A percentile compares a stretch with the other conserved stretches of the same genome.
phyloP scores from a whole-genome alignment of 2,329 filamentous ascomycete genomes.

The Fusarium odoratissimum region DNA sequence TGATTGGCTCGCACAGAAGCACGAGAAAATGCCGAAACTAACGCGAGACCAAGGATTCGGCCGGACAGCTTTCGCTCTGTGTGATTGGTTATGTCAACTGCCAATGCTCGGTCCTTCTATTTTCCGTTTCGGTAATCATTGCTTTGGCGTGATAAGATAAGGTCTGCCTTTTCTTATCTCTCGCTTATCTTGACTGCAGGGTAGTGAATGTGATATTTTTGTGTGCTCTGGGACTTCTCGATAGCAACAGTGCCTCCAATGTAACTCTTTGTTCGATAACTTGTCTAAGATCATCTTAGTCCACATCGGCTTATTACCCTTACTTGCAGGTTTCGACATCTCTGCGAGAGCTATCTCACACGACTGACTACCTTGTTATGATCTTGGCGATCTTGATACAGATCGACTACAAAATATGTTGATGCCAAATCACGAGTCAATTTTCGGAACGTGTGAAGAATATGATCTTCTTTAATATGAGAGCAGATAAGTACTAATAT shows the following conservation, averaged over 20 bases:
- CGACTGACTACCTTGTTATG: no score
- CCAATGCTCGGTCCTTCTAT: not conserved
- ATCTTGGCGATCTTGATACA: fast-evolving
- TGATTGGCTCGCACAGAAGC: slow-evolving; percentile 1
- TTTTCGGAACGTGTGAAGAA: fast-evolving
- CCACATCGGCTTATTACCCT: fast-evolving
- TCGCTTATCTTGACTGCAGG: not conserved
- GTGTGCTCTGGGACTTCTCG: not conserved
- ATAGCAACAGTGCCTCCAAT: not conserved
- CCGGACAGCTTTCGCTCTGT: fast-evolving
- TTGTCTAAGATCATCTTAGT: fast-evolving
- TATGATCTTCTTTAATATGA: fast-evolving
- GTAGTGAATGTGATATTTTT: not conserved
- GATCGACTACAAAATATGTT: fast-evolving
- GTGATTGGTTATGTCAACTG: not conserved
- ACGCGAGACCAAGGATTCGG: not conserved
- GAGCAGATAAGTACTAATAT: fast-evolving
- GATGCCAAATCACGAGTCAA: fast-evolving
- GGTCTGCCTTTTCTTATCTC: not conserved
- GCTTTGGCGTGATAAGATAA: fast-evolving
- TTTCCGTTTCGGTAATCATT: fast-evolving
- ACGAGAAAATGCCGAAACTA: slow-evolving; percentile 25
- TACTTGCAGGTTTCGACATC: fast-evolving
- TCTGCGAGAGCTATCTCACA: not conserved
- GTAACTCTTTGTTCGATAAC: fast-evolving